Evolutionary conservation across 176 grass and related monocot genomes (phyloP), one percentile per base, ranked within the genome.

Genomic region (Musa schizocarpa): DNA sequence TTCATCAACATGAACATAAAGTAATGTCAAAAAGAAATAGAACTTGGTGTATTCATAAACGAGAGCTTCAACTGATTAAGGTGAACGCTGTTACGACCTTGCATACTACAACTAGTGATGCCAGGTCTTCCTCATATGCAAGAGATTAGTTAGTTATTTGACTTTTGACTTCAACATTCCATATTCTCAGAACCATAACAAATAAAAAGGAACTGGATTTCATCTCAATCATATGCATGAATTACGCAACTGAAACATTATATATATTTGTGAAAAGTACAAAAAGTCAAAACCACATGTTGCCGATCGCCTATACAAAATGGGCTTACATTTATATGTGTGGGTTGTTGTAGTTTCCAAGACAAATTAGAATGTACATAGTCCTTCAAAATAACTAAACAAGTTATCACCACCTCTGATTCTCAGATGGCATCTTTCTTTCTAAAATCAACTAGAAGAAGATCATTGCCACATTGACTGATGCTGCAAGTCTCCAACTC

Each of bases 291-390:
- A 24, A 74, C 9, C 14, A 29, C 72, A 56, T 16, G 12, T 55
- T 74, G 13, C 3, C 21, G 23, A 22, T 74, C 53, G 72, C 53
- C 52, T 74, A 27, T 56, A 74, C 53, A 85, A 81, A 74, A 78
- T 87, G 80, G 4, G 77, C 90, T 92, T 89, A 89, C 90, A 89
- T 74, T 61, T 87, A 89, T 87, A 82, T 83, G 82, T 55, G 82
- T 55, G 85, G 82, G 84, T 87, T 79, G 84, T 85, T 83, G 84
- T 67, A 83, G 82, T 76, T 89, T 77, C 70, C 82, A 85, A 78
- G 87, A 89, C 82, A 87, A 87, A 85, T 92, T 92, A 89, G 76
- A 92, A 83, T 79, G 87, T 76, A 92, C 86, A 92, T 81, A 77
- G 70, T 70, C 80, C 78, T 80, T 72, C 74, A 80, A 81, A 78